Percentiles rank a stretch among this genome's conserved stretches.
These are phyloP conservation scores for Colletotrichum sp. DNA, from an alignment of 2,329 filamentous ascomycete species.

Conservation along the genomic window DNA sequence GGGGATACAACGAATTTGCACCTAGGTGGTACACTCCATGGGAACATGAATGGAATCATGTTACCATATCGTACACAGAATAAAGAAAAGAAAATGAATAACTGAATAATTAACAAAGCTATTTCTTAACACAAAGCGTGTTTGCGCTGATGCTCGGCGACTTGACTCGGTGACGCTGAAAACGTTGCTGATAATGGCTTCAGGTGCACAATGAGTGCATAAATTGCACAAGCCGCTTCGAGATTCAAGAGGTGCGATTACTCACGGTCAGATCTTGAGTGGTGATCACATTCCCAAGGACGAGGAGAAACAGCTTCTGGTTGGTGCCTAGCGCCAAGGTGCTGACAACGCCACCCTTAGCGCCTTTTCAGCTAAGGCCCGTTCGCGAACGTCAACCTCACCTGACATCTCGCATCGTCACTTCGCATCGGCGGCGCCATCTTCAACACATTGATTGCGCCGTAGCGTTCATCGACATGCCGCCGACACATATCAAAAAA, in stretches of 20 bases:
- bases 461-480: accelerated
- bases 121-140: not conserved
- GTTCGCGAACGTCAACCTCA: not conserved
- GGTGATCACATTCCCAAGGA: accelerated
- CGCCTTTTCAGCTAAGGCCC: not conserved
- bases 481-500: not conserved
- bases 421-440: not conserved
- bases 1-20: no score
- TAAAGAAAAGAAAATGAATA: no score
- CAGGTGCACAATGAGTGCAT: not conserved
- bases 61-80: no score
- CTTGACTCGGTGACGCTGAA: not conserved
- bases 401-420: not conserved
- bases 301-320: not conserved
- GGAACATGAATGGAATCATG: no score
- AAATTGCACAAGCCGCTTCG: not conserved
- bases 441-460: not conserved
- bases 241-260: not conserved
- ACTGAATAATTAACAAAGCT: no score
- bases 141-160: not conserved
- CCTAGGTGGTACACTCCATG: no score
- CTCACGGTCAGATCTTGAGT: not conserved
- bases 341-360: not conserved
- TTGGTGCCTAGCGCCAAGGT: not conserved
- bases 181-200: not conserved